Conservation (phyloP, 2,329 filamentous ascomycete species). For the Fusarium sp. region DNA sequence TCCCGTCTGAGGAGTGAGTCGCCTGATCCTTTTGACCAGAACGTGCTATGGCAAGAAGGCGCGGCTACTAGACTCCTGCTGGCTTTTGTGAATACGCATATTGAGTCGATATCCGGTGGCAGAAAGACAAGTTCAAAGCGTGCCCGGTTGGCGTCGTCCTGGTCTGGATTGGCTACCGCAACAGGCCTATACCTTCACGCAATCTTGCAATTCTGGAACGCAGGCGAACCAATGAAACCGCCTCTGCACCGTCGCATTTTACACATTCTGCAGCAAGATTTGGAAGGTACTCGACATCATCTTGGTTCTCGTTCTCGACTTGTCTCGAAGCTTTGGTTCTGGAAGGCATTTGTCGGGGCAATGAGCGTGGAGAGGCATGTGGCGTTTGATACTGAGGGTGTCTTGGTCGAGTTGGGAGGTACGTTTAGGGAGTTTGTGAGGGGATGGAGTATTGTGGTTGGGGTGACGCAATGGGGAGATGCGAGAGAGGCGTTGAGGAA, state of each 20-base stretch:
- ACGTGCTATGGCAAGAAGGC: conserved; percentile 39
- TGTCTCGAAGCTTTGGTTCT: conserved; percentile 31
- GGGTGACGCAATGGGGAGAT: conserved; percentile 3
- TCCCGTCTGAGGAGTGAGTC: background rate
- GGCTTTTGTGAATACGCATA: conserved; percentile 29
- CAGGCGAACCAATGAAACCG: conserved; percentile 29
- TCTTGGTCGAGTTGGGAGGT: background rate
- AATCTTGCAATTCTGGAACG: conserved; percentile 37
- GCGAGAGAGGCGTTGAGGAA: conserved; percentile 5
- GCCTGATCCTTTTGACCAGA: background rate
- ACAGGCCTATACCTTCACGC: conserved; percentile 31
- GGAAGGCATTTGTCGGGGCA: conserved; percentile 39
- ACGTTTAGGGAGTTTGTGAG: conserved; percentile 10
- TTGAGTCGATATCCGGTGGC: conserved; percentile 17
- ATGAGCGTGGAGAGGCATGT: conserved; percentile 31
- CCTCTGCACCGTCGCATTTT: conserved; percentile 31
- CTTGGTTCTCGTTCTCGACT: background rate
- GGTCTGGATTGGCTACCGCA: conserved; percentile 31
- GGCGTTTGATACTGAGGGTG: background rate
- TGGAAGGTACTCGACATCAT: background rate
- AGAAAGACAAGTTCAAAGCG: fast-evolving
- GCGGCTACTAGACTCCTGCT: conserved; percentile 33
- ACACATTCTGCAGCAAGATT: conserved; percentile 25
- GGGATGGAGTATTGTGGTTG: conserved; percentile 25
- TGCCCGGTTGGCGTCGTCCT: conserved; percentile 11